These are phyloP conservation scores for Cinnamomum micranthum DNA, from an alignment of 164 flowering plant genomes.

Conservation along the genomic window DNA sequence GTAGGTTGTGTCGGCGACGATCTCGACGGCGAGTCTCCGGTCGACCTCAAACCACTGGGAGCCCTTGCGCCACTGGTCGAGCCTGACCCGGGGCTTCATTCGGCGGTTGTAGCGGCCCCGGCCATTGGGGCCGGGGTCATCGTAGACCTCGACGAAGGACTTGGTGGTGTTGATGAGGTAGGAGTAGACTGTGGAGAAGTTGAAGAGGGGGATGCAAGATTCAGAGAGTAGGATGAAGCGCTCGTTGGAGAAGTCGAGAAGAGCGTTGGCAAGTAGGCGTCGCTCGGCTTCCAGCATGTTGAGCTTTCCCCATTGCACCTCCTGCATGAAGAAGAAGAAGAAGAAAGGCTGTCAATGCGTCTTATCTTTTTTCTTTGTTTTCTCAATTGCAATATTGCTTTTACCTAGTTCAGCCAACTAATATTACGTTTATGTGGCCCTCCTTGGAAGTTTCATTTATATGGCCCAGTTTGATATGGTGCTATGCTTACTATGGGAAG, in stretches of 20 bases:
- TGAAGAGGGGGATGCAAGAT: constrained; percentile 79
- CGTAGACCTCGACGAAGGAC: constrained; percentile 45
- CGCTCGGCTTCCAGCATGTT: constrained; percentile 78
- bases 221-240: constrained; percentile 78
- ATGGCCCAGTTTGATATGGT: too few species aligned
- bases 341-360: too few species aligned
- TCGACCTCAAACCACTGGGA: constrained; percentile 76
- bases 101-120: constrained; percentile 50
- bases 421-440: too few species aligned
- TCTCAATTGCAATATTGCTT: neutral
- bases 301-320: constrained; percentile 63
- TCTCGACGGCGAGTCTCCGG: constrained; percentile 44
- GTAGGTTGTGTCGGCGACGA: constrained; percentile 45
- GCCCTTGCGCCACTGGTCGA: constrained; percentile 66
- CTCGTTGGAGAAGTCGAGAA: constrained; percentile 69
- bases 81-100: constrained; percentile 41
- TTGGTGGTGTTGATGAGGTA: constrained; percentile 53
- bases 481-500: too few species aligned
- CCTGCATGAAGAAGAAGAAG: constrained; percentile 27
- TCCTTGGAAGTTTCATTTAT: too few species aligned
- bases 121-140: constrained; percentile 46
- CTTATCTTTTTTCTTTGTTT: neutral
- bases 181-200: constrained; percentile 63
- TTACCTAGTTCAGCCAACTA: too few species aligned
- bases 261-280: constrained; percentile 68